Conservation (phyloP, 2,329 filamentous ascomycete genomes). For the Pseudogymnoascus sp. region DNA sequence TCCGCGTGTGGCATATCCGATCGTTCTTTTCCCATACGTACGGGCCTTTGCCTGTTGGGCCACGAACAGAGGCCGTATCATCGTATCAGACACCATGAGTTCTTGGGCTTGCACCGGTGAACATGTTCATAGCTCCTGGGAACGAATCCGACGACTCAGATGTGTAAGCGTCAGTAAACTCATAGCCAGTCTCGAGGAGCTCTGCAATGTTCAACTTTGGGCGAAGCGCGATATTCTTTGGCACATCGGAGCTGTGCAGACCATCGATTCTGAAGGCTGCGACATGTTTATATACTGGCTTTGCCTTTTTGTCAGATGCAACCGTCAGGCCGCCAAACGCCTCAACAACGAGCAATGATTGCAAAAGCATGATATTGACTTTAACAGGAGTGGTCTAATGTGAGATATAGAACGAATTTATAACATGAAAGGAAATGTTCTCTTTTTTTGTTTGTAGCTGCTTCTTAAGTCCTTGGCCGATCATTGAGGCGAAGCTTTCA, state of each 20-base stretch:
- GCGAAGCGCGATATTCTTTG: slow-evolving; percentile 19
- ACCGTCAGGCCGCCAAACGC: neutral
- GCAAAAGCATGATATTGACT: slow-evolving; percentile 13
- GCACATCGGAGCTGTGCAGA: slow-evolving; percentile 20
- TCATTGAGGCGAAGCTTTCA: neutral
- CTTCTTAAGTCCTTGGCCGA: neutral
- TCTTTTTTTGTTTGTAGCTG: neutral
- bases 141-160: slow-evolving; percentile 26
- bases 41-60: neutral
- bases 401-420: neutral
- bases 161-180: slow-evolving; percentile 24
- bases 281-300: slow-evolving; percentile 19
- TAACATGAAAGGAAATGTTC: neutral
- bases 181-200: slow-evolving; percentile 20
- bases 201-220: slow-evolving; percentile 19
- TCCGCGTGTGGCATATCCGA: neutral
- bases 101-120: slow-evolving; percentile 22
- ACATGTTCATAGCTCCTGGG: slow-evolving; percentile 21
- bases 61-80: slow-evolving; percentile 11
- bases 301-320: slow-evolving; percentile 12
- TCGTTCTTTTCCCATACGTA: neutral
- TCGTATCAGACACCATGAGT: slow-evolving; percentile 16
- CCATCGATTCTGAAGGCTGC: slow-evolving; percentile 22
- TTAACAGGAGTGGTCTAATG: neutral
- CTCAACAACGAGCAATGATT: slow-evolving; percentile 12